phyloP scores from a whole-genome alignment of 2,329 filamentous ascomycete species.

The Fusarium concolor region DNA sequence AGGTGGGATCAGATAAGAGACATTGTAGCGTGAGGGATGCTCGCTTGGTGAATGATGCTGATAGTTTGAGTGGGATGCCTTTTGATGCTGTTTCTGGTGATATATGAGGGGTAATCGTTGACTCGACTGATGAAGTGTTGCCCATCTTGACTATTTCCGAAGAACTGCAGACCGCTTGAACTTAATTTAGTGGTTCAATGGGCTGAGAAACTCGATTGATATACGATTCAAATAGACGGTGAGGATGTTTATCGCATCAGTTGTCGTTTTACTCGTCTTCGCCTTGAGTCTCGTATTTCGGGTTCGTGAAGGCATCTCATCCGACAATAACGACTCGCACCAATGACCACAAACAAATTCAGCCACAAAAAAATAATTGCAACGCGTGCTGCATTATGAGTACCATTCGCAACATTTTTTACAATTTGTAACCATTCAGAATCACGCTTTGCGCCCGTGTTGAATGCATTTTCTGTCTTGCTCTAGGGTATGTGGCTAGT shows the following conservation, averaged over 20 bases:
- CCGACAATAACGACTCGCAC: no score
- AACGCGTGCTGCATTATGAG: rapidly evolving
- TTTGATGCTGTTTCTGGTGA: neutral
- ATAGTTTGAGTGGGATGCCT: neutral
- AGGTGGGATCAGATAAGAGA: no score
- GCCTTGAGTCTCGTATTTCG: neutral
- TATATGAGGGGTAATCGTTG: no score
- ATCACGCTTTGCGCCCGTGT: no score
- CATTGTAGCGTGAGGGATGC: no score
- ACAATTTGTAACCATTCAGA: neutral
- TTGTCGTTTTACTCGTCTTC: no score
- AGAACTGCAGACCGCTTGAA: no score
- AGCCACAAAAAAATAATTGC: rapidly evolving
- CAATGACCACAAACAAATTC: rapidly evolving
- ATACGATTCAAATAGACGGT: no score
- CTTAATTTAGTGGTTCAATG: no score
- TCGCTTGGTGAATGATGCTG: neutral
- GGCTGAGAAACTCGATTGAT: no score
- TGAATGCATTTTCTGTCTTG: neutral
- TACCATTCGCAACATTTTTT: neutral
- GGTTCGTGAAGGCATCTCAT: neutral
- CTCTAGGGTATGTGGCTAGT: neutral
- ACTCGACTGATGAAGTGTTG: neutral
- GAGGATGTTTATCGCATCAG: no score
- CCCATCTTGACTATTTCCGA: neutral